A percentile compares a stretch with the other conserved stretches of the same genome.
Evolutionary conservation across 805 yeast genomes (phyloP).

Genomic region (Candida maesae): DNA sequence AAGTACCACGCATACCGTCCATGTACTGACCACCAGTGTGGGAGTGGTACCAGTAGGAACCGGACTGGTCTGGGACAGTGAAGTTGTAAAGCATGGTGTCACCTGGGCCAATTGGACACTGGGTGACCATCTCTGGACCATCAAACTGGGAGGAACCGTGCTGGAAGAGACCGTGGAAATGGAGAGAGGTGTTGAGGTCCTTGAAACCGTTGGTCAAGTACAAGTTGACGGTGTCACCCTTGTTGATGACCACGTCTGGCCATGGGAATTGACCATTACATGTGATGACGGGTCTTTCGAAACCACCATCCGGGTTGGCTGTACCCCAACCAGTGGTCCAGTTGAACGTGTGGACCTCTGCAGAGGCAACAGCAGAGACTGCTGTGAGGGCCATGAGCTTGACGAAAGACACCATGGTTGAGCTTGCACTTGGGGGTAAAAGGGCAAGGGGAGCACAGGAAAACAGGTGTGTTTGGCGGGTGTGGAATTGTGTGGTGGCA

Average conservation of each 20-base stretch:
- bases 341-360: conserved; percentile 54
- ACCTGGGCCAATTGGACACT: conserved; percentile 89
- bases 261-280: conserved; percentile 65
- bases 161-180: conserved; percentile 90
- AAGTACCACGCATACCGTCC: conserved; percentile 84
- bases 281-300: conserved; percentile 39
- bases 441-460: too few relatives aligned
- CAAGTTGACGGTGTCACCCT: conserved; percentile 74
- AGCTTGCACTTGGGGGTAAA: not conserved
- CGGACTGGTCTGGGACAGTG: conserved; percentile 75
- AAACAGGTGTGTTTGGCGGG: too few relatives aligned
- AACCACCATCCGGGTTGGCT: conserved; percentile 38
- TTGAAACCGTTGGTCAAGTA: conserved; percentile 71
- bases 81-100: conserved; percentile 78
- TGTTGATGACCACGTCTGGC: conserved; percentile 74
- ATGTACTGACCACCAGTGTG: conserved; percentile 88
- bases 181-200: conserved; percentile 64
- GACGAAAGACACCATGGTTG: conserved; percentile 9
- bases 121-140: conserved; percentile 85
- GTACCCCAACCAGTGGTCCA: conserved; percentile 62
- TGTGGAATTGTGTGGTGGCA: too few relatives aligned
- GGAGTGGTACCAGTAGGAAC: conserved; percentile 97
- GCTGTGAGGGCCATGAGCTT: conserved; percentile 8
- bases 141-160: conserved; percentile 77
- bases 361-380: conserved; percentile 8